Base-by-base conservation (phyloP, 2,329 filamentous ascomycete genomes). In the Cytospora schulzeri region DNA sequence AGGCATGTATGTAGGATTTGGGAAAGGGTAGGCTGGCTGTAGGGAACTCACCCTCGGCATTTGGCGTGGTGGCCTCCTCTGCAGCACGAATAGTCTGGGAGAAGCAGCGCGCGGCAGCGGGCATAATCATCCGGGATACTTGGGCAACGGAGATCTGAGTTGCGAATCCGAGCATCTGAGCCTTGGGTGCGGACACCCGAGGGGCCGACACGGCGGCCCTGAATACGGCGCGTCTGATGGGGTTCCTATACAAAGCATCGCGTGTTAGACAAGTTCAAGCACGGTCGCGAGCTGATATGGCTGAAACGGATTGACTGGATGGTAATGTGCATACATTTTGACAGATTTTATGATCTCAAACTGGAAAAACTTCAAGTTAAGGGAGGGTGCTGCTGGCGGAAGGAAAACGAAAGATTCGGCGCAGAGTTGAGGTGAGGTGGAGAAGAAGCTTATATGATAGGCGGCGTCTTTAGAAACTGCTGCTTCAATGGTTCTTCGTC, bases 191-290 rank as follows among this genome's bases (percentile, higher is more conserved):
- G 11, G 70, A 67, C 14, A 70, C 68, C 54, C 70, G 72, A 60
- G 74, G 70, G 35, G 72, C 74, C 50, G 73, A 71, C 33, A 72
- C 63, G 68, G 72, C 74, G 31, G 72, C 72, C 63, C 75, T 71
- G 61, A 76, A 60, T 48, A 71, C 71, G 56, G 71, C 70, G 64
- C 74, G 73, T 67, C 75, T 74, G 54, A 77, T 55, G 26, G 72
- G 73, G 61, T 76, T 69, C 75, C 75, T 77, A 38, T 48, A 54
- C 26, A 45, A 50, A 26, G 48, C 22, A 31, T 62, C 31, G 60
- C 28, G 33, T 31, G 52, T 67, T 62, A 67, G 65, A 55, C n/a
- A 26, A 9, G 3, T 33, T 28, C 24, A 28, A 56, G 26, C n/a
- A 24, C n/a, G 55, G 24, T 31, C 22, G 28, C 11, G 35, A 28